Base-by-base conservation (phyloP, 225 moss, liverwort and hornwort genomes). In the Rhytidiadelphus loreus region DNA sequence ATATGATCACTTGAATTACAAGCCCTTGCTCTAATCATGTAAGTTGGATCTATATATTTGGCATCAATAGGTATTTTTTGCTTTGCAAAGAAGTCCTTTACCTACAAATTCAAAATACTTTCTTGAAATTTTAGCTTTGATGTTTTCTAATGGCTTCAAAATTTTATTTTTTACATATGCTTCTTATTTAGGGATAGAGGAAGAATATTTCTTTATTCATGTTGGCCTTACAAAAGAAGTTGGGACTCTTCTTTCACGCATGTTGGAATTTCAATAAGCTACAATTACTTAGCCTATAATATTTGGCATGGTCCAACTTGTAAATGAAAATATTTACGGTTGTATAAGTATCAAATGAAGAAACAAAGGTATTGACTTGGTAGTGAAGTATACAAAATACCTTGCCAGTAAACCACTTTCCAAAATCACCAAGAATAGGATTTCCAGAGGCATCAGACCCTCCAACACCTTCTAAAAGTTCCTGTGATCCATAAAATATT, bases 1-100 rank as follows among this genome's bases (percentile, higher is more conserved):
- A 98, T 97, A 87, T 97, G 98, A 85, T 98, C 98, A 25, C 93
- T 90, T 16, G 98, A 98, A 86, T 97, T 98, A 90, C 98, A 98
- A 89, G 87, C 82, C 94, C 95, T 95, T 70, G 97, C 98, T 81
- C 98, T 89, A 16, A 98, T 98, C 97, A 97, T 98, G 88, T 98
- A 98, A 63, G 98, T 98, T 26, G 98, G 98, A 80, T 98, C 98
- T 66, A 98, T 96, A 53, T 97, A 97, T 89, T 98, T 98, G 22
- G 93, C 93, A 93, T 98, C 96, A 16, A 97, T 94, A 43, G 94
- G 89, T 88, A 95, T 85, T 84, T 97, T 96, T 59, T 89, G 92
- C 76, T 92, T 95, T 11, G 86, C 53, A 91, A 98, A 97, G 43
- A 91, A 92, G 4, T 95, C 87, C 85, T 97, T 97, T 32, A 98